Base-by-base conservation (phyloP, 2,329 filamentous ascomycete species). In the Beauveria brongniartii region DNA sequence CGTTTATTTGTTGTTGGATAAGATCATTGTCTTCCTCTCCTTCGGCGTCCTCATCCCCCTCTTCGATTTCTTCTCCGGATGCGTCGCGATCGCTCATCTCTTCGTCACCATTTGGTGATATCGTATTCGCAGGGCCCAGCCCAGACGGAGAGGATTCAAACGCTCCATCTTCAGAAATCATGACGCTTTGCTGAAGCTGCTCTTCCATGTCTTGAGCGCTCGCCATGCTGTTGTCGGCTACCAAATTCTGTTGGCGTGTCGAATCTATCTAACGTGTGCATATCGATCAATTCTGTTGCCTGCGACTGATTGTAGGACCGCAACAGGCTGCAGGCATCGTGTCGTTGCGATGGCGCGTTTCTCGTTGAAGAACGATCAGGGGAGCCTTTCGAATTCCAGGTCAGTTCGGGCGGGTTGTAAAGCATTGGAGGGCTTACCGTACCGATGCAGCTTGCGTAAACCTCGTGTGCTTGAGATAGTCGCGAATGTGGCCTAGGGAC, bases 151-250 rank as follows among this genome's bases (percentile, higher is more conserved):
- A 22, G 12, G 52, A 53, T 71, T 74, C 51, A 59, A 77, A 78
- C 41, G 78, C 77, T 54, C 75, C 76, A 61, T 78, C 78, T 61
- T 81, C 80, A 6, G 80, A 81, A 61, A 79, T 74, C 65, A 80
- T 73, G 48, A 78, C 78, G 69, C 80, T 83, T 66, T 82, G 80
- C 67, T 83, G 82, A 61, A 83, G 74, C 69, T 84, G 80, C 62
- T 85, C 81, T 69, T 84, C 78, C 73, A 82, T 83, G 55, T 78
- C 74, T 67, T 82, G 81, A 60, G 78, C 76, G 66, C 77, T 82
- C 57, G 77, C 71, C 79, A 82, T 82, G 52, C 65, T 72, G 66
- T 20, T 66, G 65, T 68, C 65, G 63, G 62, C 62, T 64, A 63
- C 65, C 65, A 61, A 62, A 59, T 63, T 55, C 24, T 20, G 14